Percentiles rank a stretch among this genome's conserved stretches.
Evolutionary conservation across 2,329 filamentous ascomycete species (phyloP).

Genomic region (Neofusicoccum cordaticola): DNA sequence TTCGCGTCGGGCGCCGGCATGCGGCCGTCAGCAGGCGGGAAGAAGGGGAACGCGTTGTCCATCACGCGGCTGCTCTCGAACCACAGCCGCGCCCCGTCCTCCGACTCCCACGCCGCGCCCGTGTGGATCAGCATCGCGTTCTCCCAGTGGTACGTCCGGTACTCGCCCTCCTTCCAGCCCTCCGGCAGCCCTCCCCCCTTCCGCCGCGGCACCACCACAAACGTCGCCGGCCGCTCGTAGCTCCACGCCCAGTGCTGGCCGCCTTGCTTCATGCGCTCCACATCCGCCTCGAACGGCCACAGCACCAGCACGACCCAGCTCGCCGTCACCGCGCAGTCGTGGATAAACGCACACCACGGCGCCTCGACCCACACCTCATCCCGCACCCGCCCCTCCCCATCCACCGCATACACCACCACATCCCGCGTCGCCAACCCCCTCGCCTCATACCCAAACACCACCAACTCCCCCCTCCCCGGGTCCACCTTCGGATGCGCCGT

Average conservation of each 20-base stretch:
- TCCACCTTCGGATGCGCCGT: conserved; percentile 38
- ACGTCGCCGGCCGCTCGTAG: conserved; percentile 24
- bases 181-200: background rate
- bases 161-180: conserved; percentile 19
- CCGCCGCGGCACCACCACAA: conserved; percentile 26
- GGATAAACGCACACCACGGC: conserved; percentile 28
- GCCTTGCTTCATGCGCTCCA: conserved; percentile 29
- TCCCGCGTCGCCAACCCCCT: conserved; percentile 27
- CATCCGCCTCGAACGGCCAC: conserved; percentile 28
- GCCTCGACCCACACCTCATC: conserved; percentile 29
- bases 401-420: conserved; percentile 31
- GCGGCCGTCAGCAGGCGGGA: conserved; percentile 29
- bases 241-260: conserved; percentile 32
- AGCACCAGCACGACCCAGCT: conserved; percentile 30
- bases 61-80: conserved; percentile 31
- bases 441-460: conserved; percentile 34
- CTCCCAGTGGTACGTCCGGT: conserved; percentile 20
- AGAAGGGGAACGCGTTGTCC: conserved; percentile 36
- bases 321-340: conserved; percentile 31
- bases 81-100: conserved; percentile 25
- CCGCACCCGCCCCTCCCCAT: conserved; percentile 24
- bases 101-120: conserved; percentile 35
- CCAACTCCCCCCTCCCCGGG: conserved; percentile 31
- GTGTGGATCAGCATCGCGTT: conserved; percentile 37
- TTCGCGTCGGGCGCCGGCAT: conserved; percentile 31